Evolutionary conservation across 345 rosid species (phyloP), one percentile per base, ranked within the genome.

Genomic region (Citrus trifoliata): DNA sequence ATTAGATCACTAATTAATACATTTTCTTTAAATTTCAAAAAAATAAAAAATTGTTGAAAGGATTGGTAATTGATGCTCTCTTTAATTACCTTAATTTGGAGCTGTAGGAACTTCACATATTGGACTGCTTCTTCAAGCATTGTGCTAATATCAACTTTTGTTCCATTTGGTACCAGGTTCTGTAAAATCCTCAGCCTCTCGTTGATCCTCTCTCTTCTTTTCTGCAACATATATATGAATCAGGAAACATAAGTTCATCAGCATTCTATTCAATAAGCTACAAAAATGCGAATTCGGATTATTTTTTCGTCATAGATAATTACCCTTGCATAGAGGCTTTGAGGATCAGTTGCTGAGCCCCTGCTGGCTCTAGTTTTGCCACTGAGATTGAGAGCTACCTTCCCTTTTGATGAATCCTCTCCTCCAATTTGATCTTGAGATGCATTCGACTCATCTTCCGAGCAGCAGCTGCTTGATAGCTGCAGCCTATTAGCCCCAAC

Each of bases 91-190:
- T 92, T 95, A 80, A 93, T 93, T 73, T 95, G 98, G 55, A 93
- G 91, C 89, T 95, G 97, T 86, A 92, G 72, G 79, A 95, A 93
- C 88, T 93, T 93, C 6, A 95, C 98, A 76, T 93, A 93, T 3
- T 88, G 90, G 48, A 93, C 97, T 6, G 98, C 98, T 73, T 95
- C 98, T 88, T 95, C 98, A 33, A 95, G 91, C 98, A 93, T 93
- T 22, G 98, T 95, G 76, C 98, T 93, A 75, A 95, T 91, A 84
- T 93, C 96, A 64, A 91, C 93, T 87, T 95, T 93, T 61, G 97
- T 95, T 77, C 99, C 99, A 55, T 93, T 95, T 2, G 99, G 99
- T 33, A 93, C 95, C 65, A 95, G 93, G 81, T 85, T 90, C 86
- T 95, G 99, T 24, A 95, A 78, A 64, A 85, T 88, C 80, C 83